phyloP scores from a whole-genome alignment of 306 rosid genomes.

The Canavalia ensiformis region DNA sequence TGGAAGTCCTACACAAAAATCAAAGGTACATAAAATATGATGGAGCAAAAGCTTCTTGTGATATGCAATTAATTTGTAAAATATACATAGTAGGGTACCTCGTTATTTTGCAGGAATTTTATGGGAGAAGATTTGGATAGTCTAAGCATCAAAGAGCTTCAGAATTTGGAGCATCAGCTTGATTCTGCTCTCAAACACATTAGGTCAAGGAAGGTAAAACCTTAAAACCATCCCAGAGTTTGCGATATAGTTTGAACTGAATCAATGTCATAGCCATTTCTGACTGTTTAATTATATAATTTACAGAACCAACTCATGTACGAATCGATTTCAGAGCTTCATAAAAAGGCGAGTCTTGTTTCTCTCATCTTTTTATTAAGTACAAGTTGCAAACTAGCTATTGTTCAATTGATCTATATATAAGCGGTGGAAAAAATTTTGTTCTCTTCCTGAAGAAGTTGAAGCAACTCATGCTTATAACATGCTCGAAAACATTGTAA shows the following conservation, averaged over 20 bases:
- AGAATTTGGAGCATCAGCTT: conserved; percentile 83
- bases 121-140: conserved; percentile 81
- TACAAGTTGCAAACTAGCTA: neutral
- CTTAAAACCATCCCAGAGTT: neutral
- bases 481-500: neutral
- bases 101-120: conserved; percentile 61
- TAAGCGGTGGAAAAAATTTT: neutral
- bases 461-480: neutral
- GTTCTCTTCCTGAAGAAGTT: neutral
- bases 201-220: conserved; percentile 73
- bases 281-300: conserved; percentile 10
- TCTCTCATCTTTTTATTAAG: neutral
- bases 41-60: neutral
- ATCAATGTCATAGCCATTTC: neutral
- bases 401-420: neutral
- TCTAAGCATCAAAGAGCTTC: conserved; percentile 75
- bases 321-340: conserved; percentile 78
- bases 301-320: conserved; percentile 80
- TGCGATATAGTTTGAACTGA: conserved; percentile 12
- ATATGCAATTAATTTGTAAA: neutral
- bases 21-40: conserved; percentile 55
- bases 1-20: conserved; percentile 74
- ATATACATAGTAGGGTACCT: neutral
- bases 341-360: conserved; percentile 66
- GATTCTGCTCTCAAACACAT: conserved; percentile 82